A percentile compares a stretch with the other conserved stretches of the same genome.
These are phyloP conservation scores for Cornus controversa DNA, from an alignment of 148 eudicot species.

Conservation along the genomic window DNA sequence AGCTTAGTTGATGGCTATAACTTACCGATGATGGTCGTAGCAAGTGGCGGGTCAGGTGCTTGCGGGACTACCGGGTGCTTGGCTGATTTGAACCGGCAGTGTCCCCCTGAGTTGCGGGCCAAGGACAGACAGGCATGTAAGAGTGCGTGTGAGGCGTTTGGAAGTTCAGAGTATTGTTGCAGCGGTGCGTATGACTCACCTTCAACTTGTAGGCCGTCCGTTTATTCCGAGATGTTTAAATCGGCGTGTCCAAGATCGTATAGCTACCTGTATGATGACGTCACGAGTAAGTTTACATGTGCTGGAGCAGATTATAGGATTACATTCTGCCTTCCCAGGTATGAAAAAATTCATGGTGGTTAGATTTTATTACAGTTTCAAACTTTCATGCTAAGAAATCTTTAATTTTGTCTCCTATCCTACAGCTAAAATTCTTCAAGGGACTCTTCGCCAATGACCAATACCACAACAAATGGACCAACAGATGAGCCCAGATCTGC, in stretches of 20 bases:
- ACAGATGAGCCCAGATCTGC: too few species aligned
- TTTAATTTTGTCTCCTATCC: neutral
- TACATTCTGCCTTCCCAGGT: constrained; percentile 67
- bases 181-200: constrained; percentile 52
- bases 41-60: constrained; percentile 47
- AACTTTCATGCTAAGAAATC: too few species aligned
- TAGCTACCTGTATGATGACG: constrained; percentile 71
- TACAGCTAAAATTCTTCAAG: constrained; percentile 57
- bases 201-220: constrained; percentile 45
- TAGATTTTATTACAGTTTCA: too few species aligned
- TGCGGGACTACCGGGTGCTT: constrained; percentile 59
- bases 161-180: constrained; percentile 59
- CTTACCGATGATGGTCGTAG: constrained; percentile 46
- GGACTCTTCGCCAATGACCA: constrained; percentile 23
- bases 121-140: constrained; percentile 52
- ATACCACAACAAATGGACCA: neutral
- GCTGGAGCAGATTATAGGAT: constrained; percentile 52
- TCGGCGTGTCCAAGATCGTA: constrained; percentile 61
- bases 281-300: constrained; percentile 70
- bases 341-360: too few species aligned
- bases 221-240: constrained; percentile 59
- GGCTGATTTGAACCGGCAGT: constrained; percentile 46
- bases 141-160: constrained; percentile 75
- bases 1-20: constrained; percentile 79
- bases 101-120: constrained; percentile 53